Evolutionary conservation across 2,329 filamentous ascomycete genomes (phyloP).

Genomic region (Tolypocladium ovalisporum): DNA sequence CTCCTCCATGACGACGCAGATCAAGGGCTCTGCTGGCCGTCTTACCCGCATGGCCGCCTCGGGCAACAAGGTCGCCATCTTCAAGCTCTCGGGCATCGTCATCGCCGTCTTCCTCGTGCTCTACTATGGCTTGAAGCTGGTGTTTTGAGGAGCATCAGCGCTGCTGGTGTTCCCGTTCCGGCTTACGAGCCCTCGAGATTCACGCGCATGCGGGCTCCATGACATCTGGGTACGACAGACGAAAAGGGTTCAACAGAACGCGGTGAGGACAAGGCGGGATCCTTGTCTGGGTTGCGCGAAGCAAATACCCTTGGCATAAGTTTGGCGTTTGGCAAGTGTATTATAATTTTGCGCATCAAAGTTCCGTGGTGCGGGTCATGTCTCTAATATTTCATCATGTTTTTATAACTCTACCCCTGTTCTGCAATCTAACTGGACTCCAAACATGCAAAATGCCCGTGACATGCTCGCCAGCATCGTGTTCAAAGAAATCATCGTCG

Average conservation of each 20-base stretch:
- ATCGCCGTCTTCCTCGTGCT: slow-evolving; percentile 61
- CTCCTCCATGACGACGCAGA: slow-evolving; percentile 68
- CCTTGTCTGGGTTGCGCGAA: neutral
- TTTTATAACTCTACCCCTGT: slow-evolving; percentile 3
- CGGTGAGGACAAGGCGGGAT: neutral
- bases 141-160: slow-evolving; percentile 36
- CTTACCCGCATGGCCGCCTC: slow-evolving; percentile 82
- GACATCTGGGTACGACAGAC: neutral
- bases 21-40: slow-evolving; percentile 75
- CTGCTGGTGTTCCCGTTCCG: no score
- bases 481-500: slow-evolving; percentile 7
- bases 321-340: slow-evolving; percentile 3
- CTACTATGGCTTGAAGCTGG: slow-evolving; percentile 59
- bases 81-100: slow-evolving; percentile 81
- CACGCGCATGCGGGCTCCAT: neutral
- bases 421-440: slow-evolving; percentile 19
- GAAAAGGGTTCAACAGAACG: neutral
- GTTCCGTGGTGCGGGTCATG: neutral
- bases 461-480: slow-evolving; percentile 18
- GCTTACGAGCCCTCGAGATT: neutral
- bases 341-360: neutral
- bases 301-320: slow-evolving; percentile 8
- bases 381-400: neutral
- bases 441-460: slow-evolving; percentile 22
- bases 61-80: slow-evolving; percentile 81